Evolutionary conservation across 345 rosid species (phyloP).

Genomic region (Populus simonii): DNA sequence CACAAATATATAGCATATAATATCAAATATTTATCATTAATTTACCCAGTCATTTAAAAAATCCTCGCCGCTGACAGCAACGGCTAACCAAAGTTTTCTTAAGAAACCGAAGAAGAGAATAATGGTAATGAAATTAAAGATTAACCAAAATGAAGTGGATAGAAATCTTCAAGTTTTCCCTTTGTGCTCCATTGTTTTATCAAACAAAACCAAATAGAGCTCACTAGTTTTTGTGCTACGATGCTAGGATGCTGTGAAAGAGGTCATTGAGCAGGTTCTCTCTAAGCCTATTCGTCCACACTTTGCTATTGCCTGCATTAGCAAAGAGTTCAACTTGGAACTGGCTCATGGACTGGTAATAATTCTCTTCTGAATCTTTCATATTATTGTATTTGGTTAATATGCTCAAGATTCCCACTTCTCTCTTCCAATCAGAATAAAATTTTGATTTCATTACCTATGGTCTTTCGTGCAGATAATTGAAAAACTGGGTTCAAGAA

Average conservation of each 20-base stretch:
- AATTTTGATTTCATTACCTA: not conserved
- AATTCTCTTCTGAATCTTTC: not conserved
- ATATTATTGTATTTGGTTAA: not conserved
- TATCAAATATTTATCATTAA: no score
- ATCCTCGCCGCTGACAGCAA: not conserved
- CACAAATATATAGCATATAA: no score
- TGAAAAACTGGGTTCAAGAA: slow-evolving; percentile 18
- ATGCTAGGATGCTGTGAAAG: slow-evolving; percentile 49
- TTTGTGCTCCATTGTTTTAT: not conserved
- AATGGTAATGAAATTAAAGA: not conserved
- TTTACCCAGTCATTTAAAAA: no score
- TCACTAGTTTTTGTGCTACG: not conserved
- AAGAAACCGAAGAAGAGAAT: not conserved
- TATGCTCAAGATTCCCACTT: not conserved
- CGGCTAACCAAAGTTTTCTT: not conserved
- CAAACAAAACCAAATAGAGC: not conserved
- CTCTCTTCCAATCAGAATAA: not conserved
- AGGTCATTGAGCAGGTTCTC: slow-evolving; percentile 60
- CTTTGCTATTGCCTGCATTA: slow-evolving; percentile 48
- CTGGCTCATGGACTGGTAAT: slow-evolving; percentile 24
- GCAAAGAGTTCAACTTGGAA: slow-evolving; percentile 30
- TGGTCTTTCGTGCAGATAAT: slow-evolving; percentile 12
- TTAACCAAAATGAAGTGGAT: not conserved
- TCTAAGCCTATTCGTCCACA: slow-evolving; percentile 61
- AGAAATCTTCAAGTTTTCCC: not conserved